Evolutionary conservation across 306 rosid genomes (phyloP).

Genomic region (Nissolia schottii): DNA sequence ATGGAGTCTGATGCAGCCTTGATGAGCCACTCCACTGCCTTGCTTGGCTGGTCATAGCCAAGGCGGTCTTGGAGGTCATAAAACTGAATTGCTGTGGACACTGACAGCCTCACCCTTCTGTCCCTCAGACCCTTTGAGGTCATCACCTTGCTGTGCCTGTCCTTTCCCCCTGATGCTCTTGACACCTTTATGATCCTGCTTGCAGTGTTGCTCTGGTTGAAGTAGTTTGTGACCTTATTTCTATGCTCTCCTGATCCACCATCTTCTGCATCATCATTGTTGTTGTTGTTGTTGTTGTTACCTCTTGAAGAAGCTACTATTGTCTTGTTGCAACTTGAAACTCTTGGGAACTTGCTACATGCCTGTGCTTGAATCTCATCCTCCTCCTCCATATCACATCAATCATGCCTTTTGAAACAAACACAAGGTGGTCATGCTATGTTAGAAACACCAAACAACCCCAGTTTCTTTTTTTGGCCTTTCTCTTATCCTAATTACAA

Average conservation of each 20-base stretch:
- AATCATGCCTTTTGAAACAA: conserved; percentile 75
- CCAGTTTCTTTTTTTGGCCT: no score
- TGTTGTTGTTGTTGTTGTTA: no score
- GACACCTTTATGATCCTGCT: conserved; percentile 83
- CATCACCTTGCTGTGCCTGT: conserved; percentile 93
- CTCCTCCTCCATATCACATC: conserved; percentile 89
- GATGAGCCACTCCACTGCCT: conserved; percentile 93
- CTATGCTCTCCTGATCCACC: no score
- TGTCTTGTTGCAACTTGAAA: no score
- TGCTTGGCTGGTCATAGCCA: conserved; percentile 91
- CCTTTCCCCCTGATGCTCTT: conserved; percentile 89
- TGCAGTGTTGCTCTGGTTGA: conserved; percentile 39
- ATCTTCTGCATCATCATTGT: no score
- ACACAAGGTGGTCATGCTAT: no score
- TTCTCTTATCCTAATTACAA: background rate
- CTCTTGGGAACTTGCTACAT: conserved; percentile 66
- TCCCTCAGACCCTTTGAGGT: conserved; percentile 89
- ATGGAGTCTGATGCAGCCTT: conserved; percentile 73
- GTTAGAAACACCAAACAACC: no score
- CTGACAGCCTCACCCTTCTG: conserved; percentile 85
- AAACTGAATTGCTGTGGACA: conserved; percentile 80
- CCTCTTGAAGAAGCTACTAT: no score
- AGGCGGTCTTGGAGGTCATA: conserved; percentile 94
- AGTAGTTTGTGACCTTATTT: no score
- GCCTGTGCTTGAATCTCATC: conserved; percentile 74